phyloP scores from a whole-genome alignment of 2,329 filamentous ascomycete species.

The Cordyceps militaris region DNA sequence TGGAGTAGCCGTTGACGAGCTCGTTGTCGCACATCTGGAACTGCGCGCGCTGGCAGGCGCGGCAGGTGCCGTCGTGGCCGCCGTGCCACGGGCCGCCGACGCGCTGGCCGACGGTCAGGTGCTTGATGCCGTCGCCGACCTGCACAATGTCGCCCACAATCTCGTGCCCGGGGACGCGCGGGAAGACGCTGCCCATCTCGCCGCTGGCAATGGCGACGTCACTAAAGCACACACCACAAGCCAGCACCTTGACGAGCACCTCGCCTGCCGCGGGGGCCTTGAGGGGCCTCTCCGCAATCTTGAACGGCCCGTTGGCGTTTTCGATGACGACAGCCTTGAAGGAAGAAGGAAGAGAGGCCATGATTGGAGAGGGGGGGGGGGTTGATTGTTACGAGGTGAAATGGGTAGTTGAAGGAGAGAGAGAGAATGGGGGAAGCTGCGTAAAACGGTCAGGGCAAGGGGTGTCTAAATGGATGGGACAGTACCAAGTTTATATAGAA shows the following conservation, averaged over 20 bases:
- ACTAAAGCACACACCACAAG: constrained; percentile 65
- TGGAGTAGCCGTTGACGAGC: constrained; percentile 53
- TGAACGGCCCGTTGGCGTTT: constrained; percentile 42
- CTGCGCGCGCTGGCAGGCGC: constrained; percentile 49
- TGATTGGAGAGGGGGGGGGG: neutral
- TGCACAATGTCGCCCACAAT: constrained; percentile 60
- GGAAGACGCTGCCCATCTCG: constrained; percentile 46
- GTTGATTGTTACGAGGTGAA: neutral
- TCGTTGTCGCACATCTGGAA: constrained; percentile 58
- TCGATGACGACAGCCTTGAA: constrained; percentile 61
- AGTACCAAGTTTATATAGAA: too few relatives aligned
- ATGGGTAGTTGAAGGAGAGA: neutral
- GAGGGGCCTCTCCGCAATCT: constrained; percentile 53
- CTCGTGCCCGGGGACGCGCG: constrained; percentile 64
- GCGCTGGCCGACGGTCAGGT: constrained; percentile 56
- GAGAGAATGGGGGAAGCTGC: too few relatives aligned
- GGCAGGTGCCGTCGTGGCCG: constrained; percentile 52
- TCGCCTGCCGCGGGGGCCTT: constrained; percentile 48
- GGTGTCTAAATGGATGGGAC: too few relatives aligned
- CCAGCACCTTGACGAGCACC: constrained; percentile 63
- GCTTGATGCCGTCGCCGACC: constrained; percentile 42
- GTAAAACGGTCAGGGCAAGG: too few relatives aligned
- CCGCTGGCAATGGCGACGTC: constrained; percentile 46
- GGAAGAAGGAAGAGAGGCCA: constrained; percentile 49
- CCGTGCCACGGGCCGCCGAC: constrained; percentile 66